These are phyloP conservation scores for Leishmania mexicana DNA, from an alignment of 208 protist genomes.

Conservation along the genomic window DNA sequence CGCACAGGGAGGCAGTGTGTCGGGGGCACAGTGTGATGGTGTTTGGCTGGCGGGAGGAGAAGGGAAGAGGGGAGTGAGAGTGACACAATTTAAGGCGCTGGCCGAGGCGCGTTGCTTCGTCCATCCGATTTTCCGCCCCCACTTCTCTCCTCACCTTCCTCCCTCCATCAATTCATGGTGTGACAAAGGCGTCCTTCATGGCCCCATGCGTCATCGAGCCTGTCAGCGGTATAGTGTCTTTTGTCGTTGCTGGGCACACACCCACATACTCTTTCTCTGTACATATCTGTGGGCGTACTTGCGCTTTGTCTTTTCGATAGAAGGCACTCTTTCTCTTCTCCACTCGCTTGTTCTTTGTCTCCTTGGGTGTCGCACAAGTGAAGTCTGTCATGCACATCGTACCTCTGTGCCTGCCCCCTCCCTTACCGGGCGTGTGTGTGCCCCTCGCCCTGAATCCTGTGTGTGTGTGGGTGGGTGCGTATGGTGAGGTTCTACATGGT, in stretches of 20 bases:
- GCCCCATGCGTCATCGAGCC: no score
- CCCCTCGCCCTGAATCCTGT: background rate
- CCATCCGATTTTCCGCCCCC: background rate
- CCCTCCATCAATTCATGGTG: background rate
- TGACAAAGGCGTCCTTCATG: background rate
- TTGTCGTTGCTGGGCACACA: background rate
- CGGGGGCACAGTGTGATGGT: background rate
- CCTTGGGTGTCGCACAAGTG: background rate
- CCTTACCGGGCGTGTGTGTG: background rate
- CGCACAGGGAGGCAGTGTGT: background rate
- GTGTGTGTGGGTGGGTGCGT: background rate
- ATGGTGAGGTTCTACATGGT: background rate
- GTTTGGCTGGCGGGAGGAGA: background rate
- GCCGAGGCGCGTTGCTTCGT: background rate
- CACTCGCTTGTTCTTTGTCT: background rate
- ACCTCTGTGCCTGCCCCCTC: background rate
- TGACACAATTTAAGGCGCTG: background rate
- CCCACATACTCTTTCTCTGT: background rate
- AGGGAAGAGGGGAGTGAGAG: background rate
- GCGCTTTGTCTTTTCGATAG: background rate
- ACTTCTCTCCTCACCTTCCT: background rate
- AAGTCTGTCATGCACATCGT: background rate
- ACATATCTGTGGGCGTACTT: background rate
- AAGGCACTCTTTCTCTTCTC: background rate
- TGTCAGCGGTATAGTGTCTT: background rate